Percentiles rank a stretch among this genome's conserved stretches.
These are phyloP conservation scores for Batrachochytrium dendrobatidis DNA, from an alignment of 371 early-diverging fungal species.

Conservation along the genomic window DNA sequence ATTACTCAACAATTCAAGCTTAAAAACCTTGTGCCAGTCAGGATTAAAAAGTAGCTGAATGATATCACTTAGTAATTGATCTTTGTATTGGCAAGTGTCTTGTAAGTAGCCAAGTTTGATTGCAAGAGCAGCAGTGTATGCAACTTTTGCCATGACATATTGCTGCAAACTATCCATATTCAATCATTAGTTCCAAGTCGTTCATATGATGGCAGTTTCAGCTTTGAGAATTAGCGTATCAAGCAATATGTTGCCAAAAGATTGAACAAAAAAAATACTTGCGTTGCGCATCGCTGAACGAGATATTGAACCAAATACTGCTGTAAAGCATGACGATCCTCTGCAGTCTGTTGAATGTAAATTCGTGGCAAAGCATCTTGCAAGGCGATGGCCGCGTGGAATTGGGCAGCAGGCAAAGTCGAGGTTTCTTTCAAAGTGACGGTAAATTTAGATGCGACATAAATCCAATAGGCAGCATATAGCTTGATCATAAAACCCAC, in stretches of 20 bases:
- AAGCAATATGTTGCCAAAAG: no score
- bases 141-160: not conserved
- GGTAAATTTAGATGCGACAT: no score
- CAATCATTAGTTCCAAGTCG: no score
- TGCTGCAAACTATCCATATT: no score
- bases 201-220: no score
- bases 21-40: not conserved
- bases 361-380: not conserved
- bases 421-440: no score
- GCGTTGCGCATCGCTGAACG: no score
- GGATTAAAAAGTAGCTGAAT: not conserved
- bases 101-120: not conserved
- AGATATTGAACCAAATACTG: not conserved
- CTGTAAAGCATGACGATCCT: not conserved
- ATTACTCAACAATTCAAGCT: no score
- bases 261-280: no score
- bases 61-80: not conserved
- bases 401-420: no score
- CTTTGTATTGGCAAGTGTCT: not conserved
- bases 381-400: not conserved
- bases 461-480: no score
- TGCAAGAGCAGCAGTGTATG: not conserved
- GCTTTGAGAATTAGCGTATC: no score
- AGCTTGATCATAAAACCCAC: not conserved
- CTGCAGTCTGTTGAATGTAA: not conserved